These are phyloP conservation scores for Agrocybe chaxingu DNA, from an alignment of 768 basidiomycete species.

Conservation along the genomic window DNA sequence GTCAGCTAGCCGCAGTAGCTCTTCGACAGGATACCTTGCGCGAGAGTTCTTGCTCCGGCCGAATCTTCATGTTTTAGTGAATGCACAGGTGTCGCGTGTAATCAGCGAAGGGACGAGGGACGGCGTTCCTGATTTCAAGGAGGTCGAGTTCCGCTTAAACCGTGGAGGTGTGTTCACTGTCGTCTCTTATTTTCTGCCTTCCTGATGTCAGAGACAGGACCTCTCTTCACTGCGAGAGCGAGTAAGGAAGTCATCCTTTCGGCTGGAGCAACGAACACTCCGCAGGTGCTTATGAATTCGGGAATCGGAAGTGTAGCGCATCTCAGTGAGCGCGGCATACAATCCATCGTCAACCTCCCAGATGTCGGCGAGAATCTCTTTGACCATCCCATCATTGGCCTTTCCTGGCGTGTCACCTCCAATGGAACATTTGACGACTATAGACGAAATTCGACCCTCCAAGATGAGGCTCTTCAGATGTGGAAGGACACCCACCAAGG, in stretches of 20 bases:
- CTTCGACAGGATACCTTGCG: conserved; percentile 27
- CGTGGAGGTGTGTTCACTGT: not conserved
- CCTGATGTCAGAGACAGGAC: not conserved
- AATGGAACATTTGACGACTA: conserved; percentile 17
- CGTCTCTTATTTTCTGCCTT: not conserved
- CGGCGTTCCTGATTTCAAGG: not conserved
- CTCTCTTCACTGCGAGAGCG: conserved; percentile 15
- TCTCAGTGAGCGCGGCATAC: conserved; percentile 13
- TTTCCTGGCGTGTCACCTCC: conserved; percentile 20
- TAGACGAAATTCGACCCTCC: conserved; percentile 11
- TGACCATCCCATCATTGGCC: conserved; percentile 20
- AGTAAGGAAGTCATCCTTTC: conserved; percentile 29
- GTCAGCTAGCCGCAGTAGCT: conserved; percentile 24
- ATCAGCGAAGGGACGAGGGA: conserved; percentile 13
- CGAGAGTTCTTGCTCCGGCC: conserved; percentile 17
- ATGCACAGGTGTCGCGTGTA: conserved; percentile 22
- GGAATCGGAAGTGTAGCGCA: conserved; percentile 24
- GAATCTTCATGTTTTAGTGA: conserved; percentile 30
- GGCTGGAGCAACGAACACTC: conserved; percentile 27
- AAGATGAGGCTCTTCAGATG: conserved; percentile 12
- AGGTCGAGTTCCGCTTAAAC: conserved; percentile 8
- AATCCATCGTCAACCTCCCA: conserved; percentile 13
- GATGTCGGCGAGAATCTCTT: conserved; percentile 23
- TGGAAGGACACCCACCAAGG: conserved; percentile 26
- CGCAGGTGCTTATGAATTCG: conserved; percentile 26